Evolutionary conservation across 2,329 filamentous ascomycete genomes (phyloP).

Genomic region (Pestalotiopsis sp.): DNA sequence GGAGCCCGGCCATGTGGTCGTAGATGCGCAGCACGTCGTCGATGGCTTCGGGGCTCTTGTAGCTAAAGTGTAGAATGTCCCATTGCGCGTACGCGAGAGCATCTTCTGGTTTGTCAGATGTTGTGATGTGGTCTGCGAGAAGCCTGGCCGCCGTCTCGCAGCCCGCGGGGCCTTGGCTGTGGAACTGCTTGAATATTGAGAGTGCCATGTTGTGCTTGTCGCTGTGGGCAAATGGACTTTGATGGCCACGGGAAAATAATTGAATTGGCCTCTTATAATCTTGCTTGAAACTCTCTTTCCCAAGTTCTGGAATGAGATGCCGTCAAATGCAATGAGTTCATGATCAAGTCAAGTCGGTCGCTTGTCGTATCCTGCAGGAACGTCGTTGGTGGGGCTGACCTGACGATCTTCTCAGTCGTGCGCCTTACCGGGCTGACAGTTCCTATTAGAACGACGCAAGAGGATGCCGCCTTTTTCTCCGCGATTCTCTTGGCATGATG

Average conservation of each 20-base stretch:
- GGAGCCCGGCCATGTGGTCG: background rate
- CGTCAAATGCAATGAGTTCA: background rate
- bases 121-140: background rate
- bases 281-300: background rate
- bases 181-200: conserved; percentile 7
- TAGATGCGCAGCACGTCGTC: conserved; percentile 6
- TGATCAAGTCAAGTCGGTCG: background rate
- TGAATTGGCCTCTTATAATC: background rate
- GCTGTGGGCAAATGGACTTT: background rate
- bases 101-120: background rate
- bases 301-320: background rate
- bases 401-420: background rate
- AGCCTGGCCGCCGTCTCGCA: conserved; percentile 1
- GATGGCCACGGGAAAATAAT: background rate
- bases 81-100: background rate
- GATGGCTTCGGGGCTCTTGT: conserved; percentile 1
- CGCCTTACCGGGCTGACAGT: background rate
- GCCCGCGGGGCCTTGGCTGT: background rate
- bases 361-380: background rate
- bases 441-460: background rate
- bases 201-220: conserved; percentile 2
- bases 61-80: conserved; percentile 6
- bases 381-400: background rate
- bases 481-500: background rate
- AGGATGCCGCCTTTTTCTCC: background rate